These are phyloP conservation scores for Starmerella floricola DNA, from an alignment of 805 yeast species.

Conservation along the genomic window DNA sequence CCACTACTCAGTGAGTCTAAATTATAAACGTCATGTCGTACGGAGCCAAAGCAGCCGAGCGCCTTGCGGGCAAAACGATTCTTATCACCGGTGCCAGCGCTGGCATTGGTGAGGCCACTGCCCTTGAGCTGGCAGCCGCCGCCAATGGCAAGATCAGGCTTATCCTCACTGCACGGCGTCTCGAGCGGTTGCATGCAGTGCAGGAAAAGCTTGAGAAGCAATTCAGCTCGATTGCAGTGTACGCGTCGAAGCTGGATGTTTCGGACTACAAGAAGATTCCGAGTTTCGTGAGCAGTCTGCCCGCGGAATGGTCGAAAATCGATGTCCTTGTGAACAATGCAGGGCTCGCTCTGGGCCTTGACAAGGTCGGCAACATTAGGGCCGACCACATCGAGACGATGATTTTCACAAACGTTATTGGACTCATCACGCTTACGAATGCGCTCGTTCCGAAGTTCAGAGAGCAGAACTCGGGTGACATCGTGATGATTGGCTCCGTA, in stretches of 20 bases:
- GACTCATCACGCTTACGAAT: slow-evolving; percentile 74
- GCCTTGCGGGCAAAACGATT: slow-evolving; percentile 66
- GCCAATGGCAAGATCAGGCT: slow-evolving; percentile 59
- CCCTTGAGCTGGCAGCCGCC: slow-evolving; percentile 69
- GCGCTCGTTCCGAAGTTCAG: slow-evolving; percentile 61
- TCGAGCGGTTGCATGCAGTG: slow-evolving; percentile 43
- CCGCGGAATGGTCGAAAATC: slow-evolving; percentile 42
- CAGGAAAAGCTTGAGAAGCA: slow-evolving; percentile 36
- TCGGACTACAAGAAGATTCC: slow-evolving; percentile 40
- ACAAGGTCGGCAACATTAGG: slow-evolving; percentile 55
- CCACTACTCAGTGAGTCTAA: no score
- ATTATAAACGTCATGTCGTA: slow-evolving; percentile 36
- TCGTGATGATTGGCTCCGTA: slow-evolving; percentile 54
- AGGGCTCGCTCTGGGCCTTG: slow-evolving; percentile 62
- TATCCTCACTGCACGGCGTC: slow-evolving; percentile 67
- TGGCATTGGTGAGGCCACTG: slow-evolving; percentile 91
- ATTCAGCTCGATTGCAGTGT: slow-evolving; percentile 39
- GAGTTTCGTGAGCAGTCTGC: slow-evolving; percentile 42
- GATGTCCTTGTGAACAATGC: slow-evolving; percentile 56
- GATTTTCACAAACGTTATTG: slow-evolving; percentile 80
- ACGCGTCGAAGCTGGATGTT: slow-evolving; percentile 44
- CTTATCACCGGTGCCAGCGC: slow-evolving; percentile 94
- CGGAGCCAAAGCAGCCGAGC: slow-evolving; percentile 62
- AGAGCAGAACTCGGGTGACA: slow-evolving; percentile 49
- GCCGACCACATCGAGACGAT: slow-evolving; percentile 56